Evolutionary conservation across 2,329 filamentous ascomycete genomes (phyloP), one percentile per base, ranked within the genome.

Genomic region (Fusarium agapanthi): DNA sequence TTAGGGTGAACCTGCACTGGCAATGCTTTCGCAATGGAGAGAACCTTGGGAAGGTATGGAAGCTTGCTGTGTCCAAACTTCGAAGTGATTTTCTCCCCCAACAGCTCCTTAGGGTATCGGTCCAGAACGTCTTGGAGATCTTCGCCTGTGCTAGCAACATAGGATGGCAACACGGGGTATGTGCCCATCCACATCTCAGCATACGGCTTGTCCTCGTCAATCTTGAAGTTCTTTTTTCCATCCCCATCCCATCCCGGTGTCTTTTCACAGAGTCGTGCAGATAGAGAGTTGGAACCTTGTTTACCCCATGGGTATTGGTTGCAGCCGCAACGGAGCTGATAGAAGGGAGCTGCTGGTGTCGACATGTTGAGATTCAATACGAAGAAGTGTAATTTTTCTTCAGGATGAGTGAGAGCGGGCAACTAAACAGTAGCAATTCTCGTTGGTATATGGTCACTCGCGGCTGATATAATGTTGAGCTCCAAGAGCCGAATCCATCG

Each of bases 1-100:
- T 94, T 88, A 37, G 92, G 92, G 71, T 95, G 92, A 20, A 94
- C 86, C 78, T 95, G 92, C 6, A 95, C 84, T 2, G 92, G 92
- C 1, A 95, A 86, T 0, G 92, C 92, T 80, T 94, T 94, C 41
- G 87, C 86, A 77, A 95, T 94, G 14, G 92, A 94, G 4, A 95
- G 84, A 45, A 95, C 88, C 83, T 95, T 95, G 14, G 92, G 92
- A 0, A 95, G 83, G 78, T 90, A 95, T 4, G 92, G 92, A 5
- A 95, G 83, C 71, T 93, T 90, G 6, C 84, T 72, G 54, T 78
- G 83, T 51, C 89, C 91, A 64, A 91, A 91, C 58, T 89, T 88
- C 26, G 89, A 80, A 10, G 89, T 82, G 9, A 91, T 88, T 5
- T 85, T 84, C 65, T 89, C 85, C 6, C 93, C 92, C 4, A 95